phyloP scores from a whole-genome alignment of 148 eudicot genomes.

The Amaranthus palmeri region DNA sequence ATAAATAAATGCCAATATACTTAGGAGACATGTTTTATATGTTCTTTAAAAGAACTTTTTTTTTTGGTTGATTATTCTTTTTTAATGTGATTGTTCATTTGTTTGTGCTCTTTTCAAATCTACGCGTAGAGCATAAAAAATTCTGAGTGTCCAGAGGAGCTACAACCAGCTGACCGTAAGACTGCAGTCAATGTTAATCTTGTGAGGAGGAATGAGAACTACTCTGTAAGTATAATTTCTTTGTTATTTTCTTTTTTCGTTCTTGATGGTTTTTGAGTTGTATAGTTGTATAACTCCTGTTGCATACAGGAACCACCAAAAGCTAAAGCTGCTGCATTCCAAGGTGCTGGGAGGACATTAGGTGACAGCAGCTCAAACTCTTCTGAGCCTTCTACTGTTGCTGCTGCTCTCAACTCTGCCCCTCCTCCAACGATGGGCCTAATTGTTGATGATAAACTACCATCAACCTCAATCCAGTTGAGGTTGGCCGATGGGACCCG shows the following conservation, averaged over 20 bases:
- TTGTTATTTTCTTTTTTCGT: not conserved
- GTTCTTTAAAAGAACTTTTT: not conserved
- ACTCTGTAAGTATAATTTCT: slow-evolving; percentile 35
- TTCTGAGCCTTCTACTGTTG: slow-evolving; percentile 24
- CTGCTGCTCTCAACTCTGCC: slow-evolving; percentile 30
- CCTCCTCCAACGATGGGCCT: slow-evolving; percentile 55
- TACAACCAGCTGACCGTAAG: slow-evolving; percentile 53
- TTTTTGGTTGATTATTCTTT: not conserved
- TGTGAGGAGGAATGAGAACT: slow-evolving; percentile 53
- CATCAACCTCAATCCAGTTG: slow-evolving; percentile 73
- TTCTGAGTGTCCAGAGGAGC: slow-evolving; percentile 77
- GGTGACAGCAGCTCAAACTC: slow-evolving; percentile 30
- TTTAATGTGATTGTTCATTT: not conserved
- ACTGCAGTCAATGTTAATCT: slow-evolving; percentile 54
- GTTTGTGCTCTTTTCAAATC: not conserved
- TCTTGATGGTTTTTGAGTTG: not conserved
- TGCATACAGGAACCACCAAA: slow-evolving; percentile 47
- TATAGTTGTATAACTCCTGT: slow-evolving; percentile 9
- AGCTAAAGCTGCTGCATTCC: slow-evolving; percentile 38
- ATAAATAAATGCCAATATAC: not conserved
- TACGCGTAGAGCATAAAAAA: slow-evolving; percentile 57
- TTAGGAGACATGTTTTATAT: not conserved
- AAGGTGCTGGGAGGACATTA: slow-evolving; percentile 67
- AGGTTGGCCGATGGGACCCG: slow-evolving; percentile 84
- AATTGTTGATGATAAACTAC: slow-evolving; percentile 49